Evolutionary conservation across 148 eudicot species (phyloP).

Genomic region (Dianthus caryophyllus): DNA sequence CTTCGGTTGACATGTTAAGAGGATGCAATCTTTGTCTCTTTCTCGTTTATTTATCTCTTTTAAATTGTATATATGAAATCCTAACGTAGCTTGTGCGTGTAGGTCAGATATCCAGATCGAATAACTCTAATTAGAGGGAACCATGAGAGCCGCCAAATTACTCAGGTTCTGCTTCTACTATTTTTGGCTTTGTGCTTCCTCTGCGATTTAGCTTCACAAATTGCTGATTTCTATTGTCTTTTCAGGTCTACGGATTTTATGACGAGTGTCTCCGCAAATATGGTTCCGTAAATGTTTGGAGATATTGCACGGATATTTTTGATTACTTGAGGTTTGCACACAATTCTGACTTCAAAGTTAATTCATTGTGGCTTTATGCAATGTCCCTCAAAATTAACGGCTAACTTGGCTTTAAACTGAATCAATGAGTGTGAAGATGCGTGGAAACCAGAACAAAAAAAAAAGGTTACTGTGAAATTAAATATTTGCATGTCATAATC

Average conservation of each 20-base stretch:
- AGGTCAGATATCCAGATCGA: slow-evolving; percentile 96
- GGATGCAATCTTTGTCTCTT: too few relatives aligned
- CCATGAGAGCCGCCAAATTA: slow-evolving; percentile 91
- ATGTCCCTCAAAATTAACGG: too few relatives aligned
- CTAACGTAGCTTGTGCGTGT: slow-evolving; percentile 24
- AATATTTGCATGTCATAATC: too few relatives aligned
- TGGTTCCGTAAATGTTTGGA: slow-evolving; percentile 95
- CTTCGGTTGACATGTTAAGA: too few relatives aligned
- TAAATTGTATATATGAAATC: slow-evolving; percentile 2
- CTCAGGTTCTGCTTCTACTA: slow-evolving; percentile 49
- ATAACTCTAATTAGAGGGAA: slow-evolving; percentile 88
- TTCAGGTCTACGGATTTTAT: slow-evolving; percentile 94
- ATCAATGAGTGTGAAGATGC: too few relatives aligned
- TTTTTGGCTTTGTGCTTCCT: slow-evolving; percentile 11
- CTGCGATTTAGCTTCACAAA: slow-evolving; percentile 12
- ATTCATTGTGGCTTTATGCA: background rate
- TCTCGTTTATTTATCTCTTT: too few relatives aligned
- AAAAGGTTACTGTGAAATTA: too few relatives aligned
- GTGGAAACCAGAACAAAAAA: too few relatives aligned
- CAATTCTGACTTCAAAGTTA: background rate
- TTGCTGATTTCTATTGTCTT: slow-evolving; percentile 21
- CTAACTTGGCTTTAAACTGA: too few relatives aligned
- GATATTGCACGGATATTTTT: slow-evolving; percentile 92
- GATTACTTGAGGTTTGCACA: slow-evolving; percentile 83
- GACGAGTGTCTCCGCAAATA: slow-evolving; percentile 92